phyloP scores from a whole-genome alignment of 176 grass and related monocot genomes.

The Musa beccarii region DNA sequence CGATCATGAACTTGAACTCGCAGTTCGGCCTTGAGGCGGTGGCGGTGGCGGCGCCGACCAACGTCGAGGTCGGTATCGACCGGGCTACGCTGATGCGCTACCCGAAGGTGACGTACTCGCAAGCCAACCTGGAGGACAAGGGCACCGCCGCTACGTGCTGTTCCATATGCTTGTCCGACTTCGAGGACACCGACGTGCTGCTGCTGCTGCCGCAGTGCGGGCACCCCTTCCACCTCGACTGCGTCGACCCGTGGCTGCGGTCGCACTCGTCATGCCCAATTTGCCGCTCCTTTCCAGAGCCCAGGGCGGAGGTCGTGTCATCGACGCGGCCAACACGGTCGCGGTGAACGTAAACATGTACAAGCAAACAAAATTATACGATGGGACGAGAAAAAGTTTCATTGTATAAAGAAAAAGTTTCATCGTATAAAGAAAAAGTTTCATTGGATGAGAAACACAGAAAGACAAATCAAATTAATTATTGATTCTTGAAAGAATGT shows the following conservation, averaged over 20 bases:
- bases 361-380: too few species aligned
- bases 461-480: too few species aligned
- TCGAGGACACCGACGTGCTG: constrained; percentile 26
- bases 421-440: too few species aligned
- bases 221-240: constrained; percentile 39
- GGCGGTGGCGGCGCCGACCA: background rate
- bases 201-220: constrained; percentile 26
- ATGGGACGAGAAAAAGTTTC: too few species aligned
- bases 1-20: background rate
- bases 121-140: background rate
- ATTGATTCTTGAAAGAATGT: too few species aligned
- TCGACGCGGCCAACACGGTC: too few species aligned
- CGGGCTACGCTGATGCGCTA: constrained; percentile 6
- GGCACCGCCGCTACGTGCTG: background rate
- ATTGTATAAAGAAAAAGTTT: too few species aligned
- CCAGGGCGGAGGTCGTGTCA: background rate
- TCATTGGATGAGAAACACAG: too few species aligned
- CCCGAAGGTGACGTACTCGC: constrained; percentile 21
- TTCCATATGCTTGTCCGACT: constrained; percentile 27
- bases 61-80: constrained; percentile 1
- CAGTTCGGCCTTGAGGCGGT: constrained; percentile 4
- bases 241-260: constrained; percentile 44
- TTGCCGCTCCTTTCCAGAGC: constrained; percentile 24
- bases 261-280: constrained; percentile 32
- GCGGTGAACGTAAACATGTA: too few species aligned